Percentiles rank a stretch among this genome's conserved stretches.
Evolutionary conservation across 495 filamentous ascomycete genomes (phyloP).

Genomic region (Articulospora tetracladia): DNA sequence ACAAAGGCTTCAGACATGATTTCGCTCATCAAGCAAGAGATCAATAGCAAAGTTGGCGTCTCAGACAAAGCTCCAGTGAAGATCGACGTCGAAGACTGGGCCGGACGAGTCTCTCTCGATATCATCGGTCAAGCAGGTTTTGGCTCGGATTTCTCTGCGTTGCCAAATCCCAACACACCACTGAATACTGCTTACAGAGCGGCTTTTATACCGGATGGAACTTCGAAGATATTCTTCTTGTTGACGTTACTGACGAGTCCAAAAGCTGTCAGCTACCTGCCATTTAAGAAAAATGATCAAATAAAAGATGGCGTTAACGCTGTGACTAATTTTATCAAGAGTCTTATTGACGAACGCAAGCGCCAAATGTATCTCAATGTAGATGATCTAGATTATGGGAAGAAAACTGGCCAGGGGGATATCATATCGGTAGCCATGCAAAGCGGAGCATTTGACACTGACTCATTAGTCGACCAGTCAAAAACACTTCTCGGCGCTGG

Average conservation of each 20-base stretch:
- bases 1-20: conserved; percentile 41
- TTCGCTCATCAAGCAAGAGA: conserved; percentile 36
- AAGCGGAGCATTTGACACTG: conserved; percentile 32
- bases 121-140: conserved; percentile 50
- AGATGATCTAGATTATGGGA: background rate
- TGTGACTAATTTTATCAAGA: conserved; percentile 20
- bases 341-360: conserved; percentile 35
- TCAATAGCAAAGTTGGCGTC: conserved; percentile 17
- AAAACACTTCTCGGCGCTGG: conserved; percentile 30
- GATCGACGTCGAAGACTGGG: conserved; percentile 43
- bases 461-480: conserved; percentile 46
- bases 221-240: conserved; percentile 37
- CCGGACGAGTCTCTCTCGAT: conserved; percentile 45
- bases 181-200: conserved; percentile 39
- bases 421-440: conserved; percentile 43
- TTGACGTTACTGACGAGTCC: conserved; percentile 39
- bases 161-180: conserved; percentile 36
- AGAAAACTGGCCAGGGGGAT: conserved; percentile 29
- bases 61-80: conserved; percentile 23
- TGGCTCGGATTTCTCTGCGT: conserved; percentile 40
- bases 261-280: conserved; percentile 34
- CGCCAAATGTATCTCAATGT: conserved; percentile 36
- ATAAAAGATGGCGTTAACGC: background rate
- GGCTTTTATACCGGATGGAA: conserved; percentile 23
- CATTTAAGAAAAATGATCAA: background rate